phyloP scores from a whole-genome alignment of 768 basidiomycete species.

The Zangia roseola region DNA sequence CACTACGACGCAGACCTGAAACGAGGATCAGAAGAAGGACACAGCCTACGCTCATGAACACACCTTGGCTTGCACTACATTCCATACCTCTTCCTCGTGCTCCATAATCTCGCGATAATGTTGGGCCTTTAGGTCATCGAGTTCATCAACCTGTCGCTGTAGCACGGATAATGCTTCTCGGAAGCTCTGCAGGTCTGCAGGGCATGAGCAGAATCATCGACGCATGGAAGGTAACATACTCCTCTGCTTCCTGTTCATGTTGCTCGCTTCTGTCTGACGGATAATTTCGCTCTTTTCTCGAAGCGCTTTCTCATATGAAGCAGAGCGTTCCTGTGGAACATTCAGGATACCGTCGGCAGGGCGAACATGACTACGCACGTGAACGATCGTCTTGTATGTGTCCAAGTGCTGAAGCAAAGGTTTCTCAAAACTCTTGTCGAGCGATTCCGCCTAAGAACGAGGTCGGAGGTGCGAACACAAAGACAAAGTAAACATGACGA shows the following conservation, averaged over 20 bases:
- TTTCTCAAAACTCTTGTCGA: conserved; percentile 87
- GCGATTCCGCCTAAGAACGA: conserved; percentile 64
- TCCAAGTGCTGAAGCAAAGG: conserved; percentile 86
- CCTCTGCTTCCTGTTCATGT: conserved; percentile 81
- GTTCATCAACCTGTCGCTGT: conserved; percentile 87
- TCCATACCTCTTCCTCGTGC: conserved; percentile 96
- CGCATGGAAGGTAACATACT: conserved; percentile 50
- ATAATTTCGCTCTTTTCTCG: conserved; percentile 84
- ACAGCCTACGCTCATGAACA: neutral
- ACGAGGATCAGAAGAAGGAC: conserved; percentile 15
- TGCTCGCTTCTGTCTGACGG: conserved; percentile 79
- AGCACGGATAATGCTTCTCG: conserved; percentile 77
- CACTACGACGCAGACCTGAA: conserved; percentile 74
- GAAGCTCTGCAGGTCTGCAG: conserved; percentile 83
- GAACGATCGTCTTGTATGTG: conserved; percentile 69
- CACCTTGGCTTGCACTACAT: conserved; percentile 84
- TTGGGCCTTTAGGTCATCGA: conserved; percentile 79
- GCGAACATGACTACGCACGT: conserved; percentile 42
- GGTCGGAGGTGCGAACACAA: conserved; percentile 3
- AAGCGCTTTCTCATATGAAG: conserved; percentile 77
- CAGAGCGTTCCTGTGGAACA: conserved; percentile 69
- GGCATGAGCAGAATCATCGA: conserved; percentile 7
- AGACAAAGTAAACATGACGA: conserved; percentile 28
- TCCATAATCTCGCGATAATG: conserved; percentile 90
- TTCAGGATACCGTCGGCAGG: conserved; percentile 1